These are phyloP conservation scores for Carex cristatella DNA, from an alignment of 176 grass and related monocot genomes.

Conservation along the genomic window DNA sequence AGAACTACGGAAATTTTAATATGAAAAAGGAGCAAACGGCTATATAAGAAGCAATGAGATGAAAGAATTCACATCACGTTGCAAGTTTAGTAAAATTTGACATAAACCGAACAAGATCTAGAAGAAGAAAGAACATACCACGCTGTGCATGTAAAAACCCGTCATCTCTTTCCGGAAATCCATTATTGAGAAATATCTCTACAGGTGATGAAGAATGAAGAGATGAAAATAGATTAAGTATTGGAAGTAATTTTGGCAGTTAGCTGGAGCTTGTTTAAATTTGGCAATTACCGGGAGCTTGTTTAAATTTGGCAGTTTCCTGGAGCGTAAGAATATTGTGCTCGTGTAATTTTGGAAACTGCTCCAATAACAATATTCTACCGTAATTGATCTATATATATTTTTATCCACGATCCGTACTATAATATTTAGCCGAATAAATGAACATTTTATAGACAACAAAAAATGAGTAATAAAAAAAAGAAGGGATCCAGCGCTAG, in stretches of 20 bases:
- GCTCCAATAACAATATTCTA: background rate
- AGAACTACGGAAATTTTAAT: background rate
- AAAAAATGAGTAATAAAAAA: no score
- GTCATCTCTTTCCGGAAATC: constrained; percentile 33
- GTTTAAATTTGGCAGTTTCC: no score
- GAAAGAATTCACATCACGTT: background rate
- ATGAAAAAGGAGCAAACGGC: background rate
- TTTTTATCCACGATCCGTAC: background rate
- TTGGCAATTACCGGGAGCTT: no score
- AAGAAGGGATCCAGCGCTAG: no score
- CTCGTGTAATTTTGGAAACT: background rate
- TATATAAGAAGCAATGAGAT: background rate
- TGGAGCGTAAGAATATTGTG: background rate
- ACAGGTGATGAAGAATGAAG: no score
- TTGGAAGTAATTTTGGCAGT: no score
- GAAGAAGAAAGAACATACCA: constrained; percentile 17
- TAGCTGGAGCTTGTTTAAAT: no score
- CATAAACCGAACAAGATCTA: background rate
- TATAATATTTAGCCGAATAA: no score
- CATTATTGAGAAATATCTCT: constrained; percentile 1
- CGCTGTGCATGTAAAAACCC: constrained; percentile 8
- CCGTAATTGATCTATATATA: background rate
- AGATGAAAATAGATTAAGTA: no score
- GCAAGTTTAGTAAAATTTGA: background rate
- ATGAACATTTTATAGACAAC: no score